phyloP scores from a whole-genome alignment of 352 stramenopile species.

The Detonula confervacea region DNA sequence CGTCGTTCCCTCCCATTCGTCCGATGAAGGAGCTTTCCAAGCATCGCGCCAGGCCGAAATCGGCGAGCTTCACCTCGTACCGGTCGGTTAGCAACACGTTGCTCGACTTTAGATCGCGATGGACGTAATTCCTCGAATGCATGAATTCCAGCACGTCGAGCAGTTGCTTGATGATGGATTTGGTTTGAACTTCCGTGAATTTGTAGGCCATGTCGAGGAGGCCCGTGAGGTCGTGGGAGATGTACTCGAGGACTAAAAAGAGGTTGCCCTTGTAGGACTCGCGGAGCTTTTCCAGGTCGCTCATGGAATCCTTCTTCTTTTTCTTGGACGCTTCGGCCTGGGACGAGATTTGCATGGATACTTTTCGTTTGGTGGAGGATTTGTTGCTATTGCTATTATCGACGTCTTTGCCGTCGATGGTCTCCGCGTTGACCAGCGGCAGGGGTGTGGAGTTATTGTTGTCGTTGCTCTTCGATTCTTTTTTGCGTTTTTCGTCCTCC shows the following conservation, averaged over 20 bases:
- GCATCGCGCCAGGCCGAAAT: slow-evolving; percentile 88
- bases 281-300: slow-evolving; percentile 33
- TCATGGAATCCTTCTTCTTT: slow-evolving; percentile 25
- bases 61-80: slow-evolving; percentile 73
- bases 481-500: slow-evolving; percentile 50
- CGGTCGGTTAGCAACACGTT: slow-evolving; percentile 79
- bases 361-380: background rate
- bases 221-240: slow-evolving; percentile 82
- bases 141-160: slow-evolving; percentile 77
- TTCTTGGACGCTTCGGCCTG: slow-evolving; percentile 1
- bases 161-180: slow-evolving; percentile 82
- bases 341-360: slow-evolving; percentile 7
- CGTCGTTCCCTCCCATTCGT: slow-evolving; percentile 67
- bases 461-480: slow-evolving; percentile 18
- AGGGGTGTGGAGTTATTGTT: slow-evolving; percentile 8
- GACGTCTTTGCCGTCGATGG: slow-evolving; percentile 10
- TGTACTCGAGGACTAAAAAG: slow-evolving; percentile 83
- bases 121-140: slow-evolving; percentile 76
- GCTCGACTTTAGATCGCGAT: slow-evolving; percentile 74
- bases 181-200: slow-evolving; percentile 78
- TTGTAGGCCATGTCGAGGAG: slow-evolving; percentile 78
- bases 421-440: background rate
- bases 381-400: background rate
- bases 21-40: slow-evolving; percentile 92
- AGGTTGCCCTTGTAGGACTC: slow-evolving; percentile 87